A percentile compares a stretch with the other conserved stretches of the same genome.
Evolutionary conservation across 2,329 filamentous ascomycete genomes (phyloP).

Genomic region (Diaporthe ampelina): DNA sequence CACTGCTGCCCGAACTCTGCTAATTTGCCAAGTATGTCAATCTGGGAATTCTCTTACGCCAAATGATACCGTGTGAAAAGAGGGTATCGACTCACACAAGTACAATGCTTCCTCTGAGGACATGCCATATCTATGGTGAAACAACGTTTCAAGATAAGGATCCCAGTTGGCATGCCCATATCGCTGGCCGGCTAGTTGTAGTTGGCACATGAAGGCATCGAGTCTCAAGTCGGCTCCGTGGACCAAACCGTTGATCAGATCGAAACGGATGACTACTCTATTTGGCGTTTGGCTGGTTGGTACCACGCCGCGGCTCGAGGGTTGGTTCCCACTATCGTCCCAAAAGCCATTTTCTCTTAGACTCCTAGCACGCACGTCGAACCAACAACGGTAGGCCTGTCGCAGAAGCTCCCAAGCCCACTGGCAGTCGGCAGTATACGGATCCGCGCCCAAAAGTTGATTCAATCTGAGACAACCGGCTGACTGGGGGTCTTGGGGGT

Average conservation of each 20-base stretch:
- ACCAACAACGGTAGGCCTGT: not conserved
- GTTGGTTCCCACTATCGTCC: not conserved
- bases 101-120: not conserved
- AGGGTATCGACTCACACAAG: not conserved
- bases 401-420: not conserved
- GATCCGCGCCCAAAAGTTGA: too few species aligned
- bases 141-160: rapidly evolving
- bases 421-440: too few species aligned
- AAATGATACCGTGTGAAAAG: not conserved
- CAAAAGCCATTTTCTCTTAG: not conserved
- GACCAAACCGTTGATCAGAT: not conserved
- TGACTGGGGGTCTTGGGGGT: too few species aligned
- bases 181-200: not conserved
- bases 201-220: not conserved
- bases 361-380: not conserved
- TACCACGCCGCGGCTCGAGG: not conserved
- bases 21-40: not conserved
- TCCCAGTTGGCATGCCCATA: rapidly evolving
- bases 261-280: not conserved
- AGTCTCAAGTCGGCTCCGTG: constrained; percentile 2
- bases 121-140: not conserved
- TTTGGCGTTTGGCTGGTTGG: rapidly evolving
- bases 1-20: not conserved
- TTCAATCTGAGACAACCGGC: too few species aligned
- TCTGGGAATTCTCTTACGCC: not conserved